Base-by-base conservation (phyloP, 2,329 filamentous ascomycete genomes). In the Penicillium sclerotiorum region DNA sequence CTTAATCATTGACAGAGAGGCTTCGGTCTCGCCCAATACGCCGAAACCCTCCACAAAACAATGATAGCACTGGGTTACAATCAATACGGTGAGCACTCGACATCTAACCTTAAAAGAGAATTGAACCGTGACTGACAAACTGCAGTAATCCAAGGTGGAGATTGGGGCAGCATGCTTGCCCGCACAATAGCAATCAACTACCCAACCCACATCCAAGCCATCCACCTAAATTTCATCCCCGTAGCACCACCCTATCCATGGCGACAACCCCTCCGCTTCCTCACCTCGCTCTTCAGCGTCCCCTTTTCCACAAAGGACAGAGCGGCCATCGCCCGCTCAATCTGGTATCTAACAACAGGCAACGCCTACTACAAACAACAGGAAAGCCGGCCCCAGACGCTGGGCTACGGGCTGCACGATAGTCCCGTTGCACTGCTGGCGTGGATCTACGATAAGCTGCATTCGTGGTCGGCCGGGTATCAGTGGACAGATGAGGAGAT, bases 381-480 rank as follows among this genome's bases (percentile, higher is more conserved):
- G 59, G 71, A 73, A 11, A 90, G 88, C 0, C 85, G 86, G 49
- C 89, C 89, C 0, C 83, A 89, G 44, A 93, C 89, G 0, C 64
- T 92, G 0, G 85, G 85, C 0, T 89, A 89, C 61, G 83, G 77
- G 0, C 75, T 92, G 3, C 77, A 81, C 0, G 88, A 91, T 64
- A 85, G 80, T 6, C 89, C 89, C 0, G 80, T 89, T 0, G 87
- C 80, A 0, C 72, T 90, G 3, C 74, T 93, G 1, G 82, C 87
- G 0, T 94, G 89, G 89, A 84, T 93, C 27, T 88, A 88, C 57
- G 89, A 93, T 70, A 93, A 93, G 65, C 72, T 93, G 30, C 82
- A 86, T 57, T 85, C 88, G 59, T 93, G 88, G 89, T 85, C 84
- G 0, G 88, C 92, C 60, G 61, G 59, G 1, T 90, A 90, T 62